Base-by-base conservation (phyloP, 257 asterid genomes). In the Cinchona pubescens region DNA sequence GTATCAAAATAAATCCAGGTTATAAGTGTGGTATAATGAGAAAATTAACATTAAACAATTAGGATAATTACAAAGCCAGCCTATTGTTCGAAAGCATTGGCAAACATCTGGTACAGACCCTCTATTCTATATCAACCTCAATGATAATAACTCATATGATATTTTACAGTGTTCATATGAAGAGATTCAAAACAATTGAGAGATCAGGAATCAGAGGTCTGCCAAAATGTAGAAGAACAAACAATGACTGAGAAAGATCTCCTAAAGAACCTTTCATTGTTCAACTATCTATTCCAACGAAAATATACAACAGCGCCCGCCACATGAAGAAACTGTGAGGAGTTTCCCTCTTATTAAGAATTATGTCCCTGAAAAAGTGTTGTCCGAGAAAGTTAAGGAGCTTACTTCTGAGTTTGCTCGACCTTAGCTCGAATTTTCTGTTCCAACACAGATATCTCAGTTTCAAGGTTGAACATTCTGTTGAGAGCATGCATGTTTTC, bases 401-500 rank as follows among this genome's bases (percentile, higher is more conserved):
- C 79, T 85, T 81, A 91, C 70, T 84, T 87, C 87, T 92, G 96
- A 71, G 74, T 71, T 84, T 91, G 97, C 83, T 93, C 98, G 56
- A 93, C 90, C 85, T 93, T 93, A 0, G 96, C 93, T 56, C 95
- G 89, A 72, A 93, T 87, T 83, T 93, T 93, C 87, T 93, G 95
- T 78, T 93, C 98, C 85, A 91, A 78, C 53, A 90, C 90, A 0
- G 98, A 93, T 40, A 91, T 85, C 81, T 93, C 96, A 0, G 96
- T 90, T 81, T 91, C 98, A 10, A 93, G 90, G 80, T 79, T 84
- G 79, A 93, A 93, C 98, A 93, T 91, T 76, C 98, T 73, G 79
- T 93, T 93, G 19, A 93, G 91, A 58, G 98, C 97, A 59, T 93
- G 95, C 97, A 93, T 91, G 76, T 93, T 93, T 89, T 93, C 98